Conservation (phyloP, 441 rosid genomes). For the Pelargonium cotyledonis region DNA sequence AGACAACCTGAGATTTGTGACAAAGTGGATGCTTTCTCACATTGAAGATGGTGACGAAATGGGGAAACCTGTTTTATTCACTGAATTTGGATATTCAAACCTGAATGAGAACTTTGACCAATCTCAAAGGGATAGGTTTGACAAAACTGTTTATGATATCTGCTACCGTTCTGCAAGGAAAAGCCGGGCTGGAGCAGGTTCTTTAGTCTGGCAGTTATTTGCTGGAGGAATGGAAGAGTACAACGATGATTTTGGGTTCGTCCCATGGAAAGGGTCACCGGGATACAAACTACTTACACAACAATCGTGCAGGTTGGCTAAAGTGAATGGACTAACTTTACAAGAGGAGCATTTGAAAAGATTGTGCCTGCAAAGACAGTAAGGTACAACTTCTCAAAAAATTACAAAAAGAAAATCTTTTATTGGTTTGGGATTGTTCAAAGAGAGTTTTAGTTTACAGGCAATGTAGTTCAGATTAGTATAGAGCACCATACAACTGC, state of each 20-base stretch:
- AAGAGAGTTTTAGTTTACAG: too few relatives aligned
- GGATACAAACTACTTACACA: conserved; percentile 42
- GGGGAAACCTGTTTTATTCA: conserved; percentile 71
- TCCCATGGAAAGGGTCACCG: conserved; percentile 65
- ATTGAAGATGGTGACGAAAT: conserved; percentile 82
- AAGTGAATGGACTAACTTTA: conserved; percentile 31
- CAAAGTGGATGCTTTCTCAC: conserved; percentile 81
- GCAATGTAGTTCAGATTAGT: too few relatives aligned
- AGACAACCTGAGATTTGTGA: conserved; percentile 27
- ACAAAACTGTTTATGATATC: conserved; percentile 44
- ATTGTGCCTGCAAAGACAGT: conserved; percentile 35
- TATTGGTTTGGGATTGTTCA: too few relatives aligned
- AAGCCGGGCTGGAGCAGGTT: conserved; percentile 71
- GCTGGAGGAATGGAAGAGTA: conserved; percentile 74
- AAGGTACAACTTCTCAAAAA: too few relatives aligned
- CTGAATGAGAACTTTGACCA: conserved; percentile 58
- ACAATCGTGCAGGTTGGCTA: conserved; percentile 69
- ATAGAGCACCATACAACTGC: too few relatives aligned
- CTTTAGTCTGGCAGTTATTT: conserved; percentile 70
- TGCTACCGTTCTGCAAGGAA: conserved; percentile 60
- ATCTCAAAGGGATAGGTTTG: conserved; percentile 50
- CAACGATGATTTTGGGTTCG: conserved; percentile 68
- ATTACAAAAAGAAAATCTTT: too few relatives aligned
- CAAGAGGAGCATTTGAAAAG: conserved; percentile 34
- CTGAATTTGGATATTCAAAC: conserved; percentile 74